A percentile compares a stretch with the other conserved stretches of the same genome.
Conservation (phyloP, 306 rosid species). For the Herpetospermum pedunculosum region DNA sequence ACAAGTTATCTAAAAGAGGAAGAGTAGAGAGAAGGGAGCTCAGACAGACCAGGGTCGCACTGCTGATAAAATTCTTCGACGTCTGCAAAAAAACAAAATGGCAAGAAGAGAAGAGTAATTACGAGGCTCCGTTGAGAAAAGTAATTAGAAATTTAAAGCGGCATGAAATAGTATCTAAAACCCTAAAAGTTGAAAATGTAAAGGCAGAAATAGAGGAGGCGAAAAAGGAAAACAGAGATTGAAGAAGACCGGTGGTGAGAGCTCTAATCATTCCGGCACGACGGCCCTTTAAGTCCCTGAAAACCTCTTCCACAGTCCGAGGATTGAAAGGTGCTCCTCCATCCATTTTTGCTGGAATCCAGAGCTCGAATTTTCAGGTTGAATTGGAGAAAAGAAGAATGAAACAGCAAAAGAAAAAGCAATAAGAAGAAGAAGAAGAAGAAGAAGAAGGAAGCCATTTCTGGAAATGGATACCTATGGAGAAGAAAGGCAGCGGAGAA, state of each 20-base stretch:
- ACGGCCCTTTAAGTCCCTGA: conserved; percentile 57
- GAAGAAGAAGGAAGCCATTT: neutral
- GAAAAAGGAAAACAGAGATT: neutral
- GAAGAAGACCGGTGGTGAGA: conserved; percentile 41
- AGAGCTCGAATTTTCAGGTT: neutral
- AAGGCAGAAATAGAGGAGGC: neutral
- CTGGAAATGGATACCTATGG: neutral
- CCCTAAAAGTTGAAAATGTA: conserved; percentile 4
- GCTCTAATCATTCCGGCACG: conserved; percentile 47
- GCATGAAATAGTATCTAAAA: neutral
- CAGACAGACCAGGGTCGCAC: conserved; percentile 73
- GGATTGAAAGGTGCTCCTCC: conserved; percentile 29
- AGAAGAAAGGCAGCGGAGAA: neutral
- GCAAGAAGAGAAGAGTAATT: neutral
- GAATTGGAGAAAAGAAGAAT: conserved; percentile 1
- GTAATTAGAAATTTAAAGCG: neutral
- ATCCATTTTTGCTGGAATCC: conserved; percentile 27
- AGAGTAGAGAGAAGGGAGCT: conserved; percentile 9
- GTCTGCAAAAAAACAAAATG: conserved; percentile 23
- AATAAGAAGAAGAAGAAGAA: neutral
- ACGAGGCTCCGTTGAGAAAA: neutral
- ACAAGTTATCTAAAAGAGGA: neutral
- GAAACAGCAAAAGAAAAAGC: neutral
- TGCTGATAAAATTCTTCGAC: conserved; percentile 40
- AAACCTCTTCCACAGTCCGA: conserved; percentile 55